phyloP scores from a whole-genome alignment of 2,329 filamentous ascomycete species.

The Aspergillus fructus region DNA sequence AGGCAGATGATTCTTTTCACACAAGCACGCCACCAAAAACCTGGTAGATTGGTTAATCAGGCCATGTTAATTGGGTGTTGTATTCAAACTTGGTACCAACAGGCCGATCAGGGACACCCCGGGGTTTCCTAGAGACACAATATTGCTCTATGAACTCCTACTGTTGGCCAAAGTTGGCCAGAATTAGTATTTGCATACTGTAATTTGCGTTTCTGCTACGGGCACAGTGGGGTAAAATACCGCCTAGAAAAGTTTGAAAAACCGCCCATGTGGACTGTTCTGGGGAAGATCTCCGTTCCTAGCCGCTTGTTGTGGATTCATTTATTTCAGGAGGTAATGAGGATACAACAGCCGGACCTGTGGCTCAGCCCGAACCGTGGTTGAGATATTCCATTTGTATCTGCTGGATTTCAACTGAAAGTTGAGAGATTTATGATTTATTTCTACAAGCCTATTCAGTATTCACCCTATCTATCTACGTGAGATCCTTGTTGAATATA shows the following conservation, averaged over 20 bases:
- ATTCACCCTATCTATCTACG: neutral
- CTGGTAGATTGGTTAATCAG: neutral
- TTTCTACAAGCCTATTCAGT: neutral
- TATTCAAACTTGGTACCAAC: neutral
- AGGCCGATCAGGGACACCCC: neutral
- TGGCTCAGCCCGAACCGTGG: constrained; percentile 2
- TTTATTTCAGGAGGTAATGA: constrained; percentile 9
- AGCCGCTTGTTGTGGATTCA: constrained; percentile 6
- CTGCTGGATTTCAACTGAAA: neutral
- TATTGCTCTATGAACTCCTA: neutral
- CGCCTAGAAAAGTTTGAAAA: neutral
- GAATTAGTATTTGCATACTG: neutral
- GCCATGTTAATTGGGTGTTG: neutral
- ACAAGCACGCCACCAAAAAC: neutral
- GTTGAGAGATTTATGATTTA: neutral
- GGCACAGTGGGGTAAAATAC: neutral
- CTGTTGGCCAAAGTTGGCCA: neutral
- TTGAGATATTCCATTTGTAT: neutral
- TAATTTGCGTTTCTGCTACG: neutral
- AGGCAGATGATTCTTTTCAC: neutral
- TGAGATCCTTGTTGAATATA: neutral
- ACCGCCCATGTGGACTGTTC: neutral
- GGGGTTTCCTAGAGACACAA: neutral
- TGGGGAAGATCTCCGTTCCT: constrained; percentile 6
- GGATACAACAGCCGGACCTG: constrained; percentile 2